Conservation (phyloP, 2,329 filamentous ascomycete species). For the Scedosporium apiospermum region DNA sequence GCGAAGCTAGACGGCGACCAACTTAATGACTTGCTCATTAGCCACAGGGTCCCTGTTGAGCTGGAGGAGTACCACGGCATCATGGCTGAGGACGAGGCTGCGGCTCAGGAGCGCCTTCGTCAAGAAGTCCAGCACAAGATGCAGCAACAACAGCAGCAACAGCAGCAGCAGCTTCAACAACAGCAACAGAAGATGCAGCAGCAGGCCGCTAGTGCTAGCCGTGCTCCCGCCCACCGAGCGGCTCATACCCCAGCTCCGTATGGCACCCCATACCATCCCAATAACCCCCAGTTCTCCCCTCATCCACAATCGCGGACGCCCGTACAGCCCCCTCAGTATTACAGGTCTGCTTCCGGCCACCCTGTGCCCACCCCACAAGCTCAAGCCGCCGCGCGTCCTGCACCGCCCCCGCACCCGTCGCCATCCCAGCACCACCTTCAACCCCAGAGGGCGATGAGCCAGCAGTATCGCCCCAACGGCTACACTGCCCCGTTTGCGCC, state of each 20-base stretch:
- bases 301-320: constrained; percentile 1
- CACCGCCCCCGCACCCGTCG: constrained; percentile 11
- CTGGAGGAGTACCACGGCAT: constrained; percentile 66
- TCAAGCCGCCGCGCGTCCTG: background rate
- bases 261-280: constrained; percentile 31
- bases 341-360: background rate
- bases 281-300: background rate
- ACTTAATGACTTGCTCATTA: constrained; percentile 73
- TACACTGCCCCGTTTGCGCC: constrained; percentile 34
- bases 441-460: constrained; percentile 17
- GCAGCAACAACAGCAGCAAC: constrained; percentile 14
- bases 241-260: constrained; percentile 27
- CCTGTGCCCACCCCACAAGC: background rate
- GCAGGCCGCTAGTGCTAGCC: constrained; percentile 16
- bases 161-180: constrained; percentile 17
- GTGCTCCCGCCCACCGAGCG: constrained; percentile 18
- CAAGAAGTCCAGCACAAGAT: constrained; percentile 23
- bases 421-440: constrained; percentile 2
- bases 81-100: constrained; percentile 73
- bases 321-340: constrained; percentile 3
- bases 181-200: constrained; percentile 10
- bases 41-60: constrained; percentile 65
- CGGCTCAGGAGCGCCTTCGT: constrained; percentile 39
- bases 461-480: constrained; percentile 40
- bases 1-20: constrained; percentile 80